Conservation (phyloP, 1,139 yeast species). For the Suhomyces maxii region DNA sequence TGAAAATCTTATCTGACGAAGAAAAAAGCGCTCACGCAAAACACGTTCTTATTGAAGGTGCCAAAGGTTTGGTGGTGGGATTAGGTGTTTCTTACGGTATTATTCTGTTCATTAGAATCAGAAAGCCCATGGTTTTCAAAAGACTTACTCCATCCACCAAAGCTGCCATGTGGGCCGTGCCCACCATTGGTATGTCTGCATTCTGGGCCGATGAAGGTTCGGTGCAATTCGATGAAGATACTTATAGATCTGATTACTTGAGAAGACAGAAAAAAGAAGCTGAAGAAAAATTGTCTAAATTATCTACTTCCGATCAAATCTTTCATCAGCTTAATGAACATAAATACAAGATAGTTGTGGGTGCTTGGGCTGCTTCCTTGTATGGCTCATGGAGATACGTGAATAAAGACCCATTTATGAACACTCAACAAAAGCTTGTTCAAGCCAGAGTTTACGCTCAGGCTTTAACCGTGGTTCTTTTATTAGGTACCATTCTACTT, state of each 20-base stretch:
- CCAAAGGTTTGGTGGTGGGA: slow-evolving; percentile 43
- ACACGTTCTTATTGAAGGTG: slow-evolving; percentile 38
- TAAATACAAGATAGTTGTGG: slow-evolving; percentile 75
- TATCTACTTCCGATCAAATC: slow-evolving; percentile 20
- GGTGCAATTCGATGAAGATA: slow-evolving; percentile 42
- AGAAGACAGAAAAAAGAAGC: slow-evolving; percentile 15
- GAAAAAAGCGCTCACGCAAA: slow-evolving; percentile 44
- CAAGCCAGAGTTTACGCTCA: slow-evolving; percentile 96
- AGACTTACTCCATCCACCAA: slow-evolving; percentile 40
- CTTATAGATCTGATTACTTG: slow-evolving; percentile 37
- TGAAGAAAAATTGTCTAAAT: slow-evolving; percentile 20
- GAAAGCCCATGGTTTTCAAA: slow-evolving; percentile 34
- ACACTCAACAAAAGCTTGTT: slow-evolving; percentile 80
- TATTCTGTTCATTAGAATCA: slow-evolving; percentile 31
- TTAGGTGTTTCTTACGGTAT: slow-evolving; percentile 33
- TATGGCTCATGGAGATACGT: slow-evolving; percentile 81
- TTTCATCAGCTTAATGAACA: slow-evolving; percentile 50
- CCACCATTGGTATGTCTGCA: slow-evolving; percentile 41
- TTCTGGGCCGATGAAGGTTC: slow-evolving; percentile 52
- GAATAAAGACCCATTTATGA: slow-evolving; percentile 74
- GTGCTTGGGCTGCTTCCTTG: slow-evolving; percentile 84
- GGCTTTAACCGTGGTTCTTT: slow-evolving; percentile 66
- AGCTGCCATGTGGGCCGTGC: slow-evolving; percentile 41
- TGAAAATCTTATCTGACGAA: slow-evolving; percentile 42
- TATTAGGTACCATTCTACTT: slow-evolving; percentile 64